Evolutionary conservation across 2,329 filamentous ascomycete species (phyloP), one percentile per base, ranked within the genome.

Genomic region (Colletotrichum cereale): DNA sequence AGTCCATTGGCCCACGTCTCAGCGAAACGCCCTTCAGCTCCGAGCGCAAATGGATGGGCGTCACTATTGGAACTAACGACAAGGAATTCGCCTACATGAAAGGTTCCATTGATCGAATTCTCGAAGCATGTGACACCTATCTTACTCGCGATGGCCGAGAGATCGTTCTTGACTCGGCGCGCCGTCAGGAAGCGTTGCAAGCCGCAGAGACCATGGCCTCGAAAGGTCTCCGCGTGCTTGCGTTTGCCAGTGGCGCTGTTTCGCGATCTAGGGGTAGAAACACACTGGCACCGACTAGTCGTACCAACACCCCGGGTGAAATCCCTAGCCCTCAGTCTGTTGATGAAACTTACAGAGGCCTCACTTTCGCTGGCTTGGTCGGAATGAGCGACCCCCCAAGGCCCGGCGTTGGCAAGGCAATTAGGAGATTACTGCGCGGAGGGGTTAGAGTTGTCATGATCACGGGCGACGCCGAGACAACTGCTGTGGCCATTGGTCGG

Each of bases 381-480:
- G 96, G 96, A 58, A 99, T 99, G 96, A 97, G 94, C 75, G 96
- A 99, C 79, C 96, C 96, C 5, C 96, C 96, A 3, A 88, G 96
- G 61, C 94, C 95, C 75, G 95, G 95, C 53, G 96, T 99, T 11
- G 93, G 94, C 75, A 91, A 92, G 74, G 95, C 96, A 7, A 98
- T 99, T 75, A 89, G 94, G 75, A 92, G 93, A 73, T 85, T 99
- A 66, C 96, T 98, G 92, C 91, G 94, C 60, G 96, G 96, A 65
- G 96, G 96, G 48, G 96, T 99, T 73, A 96, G 95, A 80, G 94
- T 99, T 58, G 97, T 99, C 76, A 99, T 99, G 96, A 98, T 99
- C 75, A 99, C 96, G 12, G 96, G 96, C 70, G 96, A 99, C 80
- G 94, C 96, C 21, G 95, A 98, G 80, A 94, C 94, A 1, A 99